Conservation (phyloP, 495 filamentous ascomycete genomes). For the Hypoxylon lienhwacheense region DNA sequence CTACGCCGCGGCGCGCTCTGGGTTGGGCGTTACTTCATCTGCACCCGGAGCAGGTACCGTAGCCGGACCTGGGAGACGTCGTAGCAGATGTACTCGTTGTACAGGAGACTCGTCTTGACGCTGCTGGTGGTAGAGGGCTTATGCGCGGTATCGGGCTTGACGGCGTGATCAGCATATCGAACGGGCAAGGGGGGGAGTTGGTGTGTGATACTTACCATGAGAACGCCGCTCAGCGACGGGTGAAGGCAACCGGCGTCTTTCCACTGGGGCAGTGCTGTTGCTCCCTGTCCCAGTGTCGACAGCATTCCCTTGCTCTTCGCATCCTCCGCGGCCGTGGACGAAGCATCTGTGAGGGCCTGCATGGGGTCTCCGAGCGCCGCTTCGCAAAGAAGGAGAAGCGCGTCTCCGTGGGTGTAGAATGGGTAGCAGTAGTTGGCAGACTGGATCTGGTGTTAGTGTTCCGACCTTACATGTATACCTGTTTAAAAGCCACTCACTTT, state of each 20-base stretch:
- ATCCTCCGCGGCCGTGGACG: conserved; percentile 63
- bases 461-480: too few species aligned
- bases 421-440: conserved; percentile 75
- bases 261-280: conserved; percentile 64
- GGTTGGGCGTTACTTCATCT: conserved; percentile 43
- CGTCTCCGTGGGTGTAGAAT: conserved; percentile 48
- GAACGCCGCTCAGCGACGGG: conserved; percentile 62
- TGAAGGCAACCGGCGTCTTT: conserved; percentile 72
- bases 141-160: conserved; percentile 51
- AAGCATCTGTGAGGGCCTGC: conserved; percentile 54
- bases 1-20: neutral
- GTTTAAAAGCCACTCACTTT: conserved; percentile 33
- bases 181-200: neutral
- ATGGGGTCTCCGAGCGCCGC: conserved; percentile 75
- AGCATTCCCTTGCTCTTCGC: conserved; percentile 61
- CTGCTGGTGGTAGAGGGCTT: conserved; percentile 45
- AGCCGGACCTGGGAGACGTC: conserved; percentile 76
- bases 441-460: conserved; percentile 45
- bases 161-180: conserved; percentile 17
- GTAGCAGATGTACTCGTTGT: conserved; percentile 81
- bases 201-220: conserved; percentile 55
- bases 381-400: conserved; percentile 72
- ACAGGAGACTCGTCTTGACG: conserved; percentile 44
- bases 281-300: conserved; percentile 68
- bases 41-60: conserved; percentile 73